A percentile compares a stretch with the other conserved stretches of the same genome.
phyloP scores from a whole-genome alignment of 2,329 filamentous ascomycete species.

The Penicillium palitans region DNA sequence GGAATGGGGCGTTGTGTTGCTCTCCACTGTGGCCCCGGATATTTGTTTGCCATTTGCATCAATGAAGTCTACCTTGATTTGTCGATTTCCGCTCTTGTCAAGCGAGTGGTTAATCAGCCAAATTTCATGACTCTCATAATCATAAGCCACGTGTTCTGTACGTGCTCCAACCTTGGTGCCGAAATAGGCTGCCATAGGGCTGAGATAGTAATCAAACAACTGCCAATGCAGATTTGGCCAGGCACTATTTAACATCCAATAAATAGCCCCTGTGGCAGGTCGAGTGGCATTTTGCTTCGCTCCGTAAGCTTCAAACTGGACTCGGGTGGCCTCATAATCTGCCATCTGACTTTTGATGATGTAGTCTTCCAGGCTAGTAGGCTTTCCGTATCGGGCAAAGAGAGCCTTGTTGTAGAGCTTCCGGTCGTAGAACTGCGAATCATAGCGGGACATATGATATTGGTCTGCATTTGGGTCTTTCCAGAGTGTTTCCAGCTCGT shows the following conservation, averaged over 20 bases:
- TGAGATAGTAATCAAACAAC: constrained; percentile 63
- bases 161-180: constrained; percentile 56
- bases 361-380: constrained; percentile 58
- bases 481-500: constrained; percentile 60
- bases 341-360: constrained; percentile 60
- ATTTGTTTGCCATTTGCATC: constrained; percentile 50
- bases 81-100: constrained; percentile 42
- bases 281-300: constrained; percentile 52
- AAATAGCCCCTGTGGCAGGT: constrained; percentile 61
- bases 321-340: constrained; percentile 64
- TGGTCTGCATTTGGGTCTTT: constrained; percentile 52
- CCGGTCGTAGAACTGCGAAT: constrained; percentile 57
- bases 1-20: constrained; percentile 49
- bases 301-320: constrained; percentile 60
- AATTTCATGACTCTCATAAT: constrained; percentile 50
- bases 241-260: constrained; percentile 68
- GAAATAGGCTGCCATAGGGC: constrained; percentile 59
- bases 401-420: constrained; percentile 60
- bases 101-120: constrained; percentile 59
- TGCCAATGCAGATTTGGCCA: constrained; percentile 68
- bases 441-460: constrained; percentile 61
- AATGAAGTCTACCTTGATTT: constrained; percentile 53
- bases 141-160: constrained; percentile 57
- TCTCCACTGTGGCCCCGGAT: constrained; percentile 31
- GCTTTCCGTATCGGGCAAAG: constrained; percentile 53